Base-by-base conservation (phyloP, 345 rosid genomes). In the Salix viminalis region DNA sequence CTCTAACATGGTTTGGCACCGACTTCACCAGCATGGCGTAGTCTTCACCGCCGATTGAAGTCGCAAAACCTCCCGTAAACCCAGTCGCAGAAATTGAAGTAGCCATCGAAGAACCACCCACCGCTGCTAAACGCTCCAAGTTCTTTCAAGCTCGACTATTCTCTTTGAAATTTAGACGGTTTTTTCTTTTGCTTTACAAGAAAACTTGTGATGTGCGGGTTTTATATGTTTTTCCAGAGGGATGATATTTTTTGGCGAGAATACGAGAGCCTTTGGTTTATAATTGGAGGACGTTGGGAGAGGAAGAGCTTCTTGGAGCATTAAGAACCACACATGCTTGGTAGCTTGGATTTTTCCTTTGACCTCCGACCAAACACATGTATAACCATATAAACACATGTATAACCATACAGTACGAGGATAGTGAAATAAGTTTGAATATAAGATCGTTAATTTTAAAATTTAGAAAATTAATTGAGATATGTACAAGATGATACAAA, bases 31-130 rank as follows among this genome's bases (percentile, higher is more conserved):
- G 65, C 79, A 76, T 24, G 39, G 44, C 72, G 75, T 83, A 79
- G n/a, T 89, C 92, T 4, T 91, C 92, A 3, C 94, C 94, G 28
- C 70, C 68, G 41, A 87, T 44, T 2, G 84, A 86, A 39, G 84
- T 77, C 36, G 82, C 73, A 7, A 84, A 67, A 50, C 79, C 76
- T 81, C 83, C 87, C 76, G 83, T 78, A 61, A 84, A 72, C 80
- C 83, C 84, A 67, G 82, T 79, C 30, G 90, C 91, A 21, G 88
- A 85, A 46, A 91, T 77, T 12, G 97, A 87, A 76, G 83, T 67
- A 15, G 90, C 91, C 84, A 88, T 86, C 34, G 81, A 36, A 70
- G 70, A 41, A 7, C 54, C 16, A 14, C 10, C 52, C 9, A 7
- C 10, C 52, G 61, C 15, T 39, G 1, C 9, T 1, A 30, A n/a